These are phyloP conservation scores for Singerocomus inundabilis DNA, from an alignment of 1,284 basidiomycete genomes.

Conservation along the genomic window DNA sequence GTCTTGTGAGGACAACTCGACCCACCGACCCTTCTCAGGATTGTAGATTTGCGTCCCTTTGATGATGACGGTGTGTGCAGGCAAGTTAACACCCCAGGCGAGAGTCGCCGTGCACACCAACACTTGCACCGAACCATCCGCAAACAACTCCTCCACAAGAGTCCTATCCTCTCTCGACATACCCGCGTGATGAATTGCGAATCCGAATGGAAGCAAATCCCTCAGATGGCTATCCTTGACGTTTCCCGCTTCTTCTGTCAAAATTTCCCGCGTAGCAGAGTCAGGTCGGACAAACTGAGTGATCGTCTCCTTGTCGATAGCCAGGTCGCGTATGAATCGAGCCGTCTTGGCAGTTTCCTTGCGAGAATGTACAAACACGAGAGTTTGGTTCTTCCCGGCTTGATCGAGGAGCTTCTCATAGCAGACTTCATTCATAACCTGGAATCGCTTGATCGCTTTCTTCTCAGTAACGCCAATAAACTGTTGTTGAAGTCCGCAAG, in stretches of 20 bases:
- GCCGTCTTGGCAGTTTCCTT: slow-evolving; percentile 96
- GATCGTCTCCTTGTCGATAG: slow-evolving; percentile 95
- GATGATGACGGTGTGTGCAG: slow-evolving; percentile 98
- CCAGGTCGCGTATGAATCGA: slow-evolving; percentile 91
- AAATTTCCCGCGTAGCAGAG: slow-evolving; percentile 83
- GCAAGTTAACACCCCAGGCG: slow-evolving; percentile 99
- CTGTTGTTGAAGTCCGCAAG: slow-evolving; percentile 90
- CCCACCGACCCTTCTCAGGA: slow-evolving; percentile 98
- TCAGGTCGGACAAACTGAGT: slow-evolving; percentile 94
- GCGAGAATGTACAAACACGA: slow-evolving; percentile 97
- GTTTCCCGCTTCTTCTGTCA: slow-evolving; percentile 81
- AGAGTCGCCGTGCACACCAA: slow-evolving; percentile 97
- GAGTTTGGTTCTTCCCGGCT: slow-evolving; percentile 85
- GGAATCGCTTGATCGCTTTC: slow-evolving; percentile 98
- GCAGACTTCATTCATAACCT: slow-evolving; percentile 98
- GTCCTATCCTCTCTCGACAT: slow-evolving; percentile 95
- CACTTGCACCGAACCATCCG: slow-evolving; percentile 90
- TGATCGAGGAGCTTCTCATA: slow-evolving; percentile 98
- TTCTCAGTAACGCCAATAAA: slow-evolving; percentile 99
- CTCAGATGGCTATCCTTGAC: slow-evolving; percentile 84
- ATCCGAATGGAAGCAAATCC: slow-evolving; percentile 94
- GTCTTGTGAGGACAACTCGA: slow-evolving; percentile 94
- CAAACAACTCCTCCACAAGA: slow-evolving; percentile 94
- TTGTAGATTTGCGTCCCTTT: slow-evolving; percentile 99
- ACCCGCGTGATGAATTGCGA: slow-evolving; percentile 98